Percentiles rank a stretch among this genome's conserved stretches.
Evolutionary conservation across 2,329 filamentous ascomycete species (phyloP).

Genomic region (Leptoxyphium fumago): DNA sequence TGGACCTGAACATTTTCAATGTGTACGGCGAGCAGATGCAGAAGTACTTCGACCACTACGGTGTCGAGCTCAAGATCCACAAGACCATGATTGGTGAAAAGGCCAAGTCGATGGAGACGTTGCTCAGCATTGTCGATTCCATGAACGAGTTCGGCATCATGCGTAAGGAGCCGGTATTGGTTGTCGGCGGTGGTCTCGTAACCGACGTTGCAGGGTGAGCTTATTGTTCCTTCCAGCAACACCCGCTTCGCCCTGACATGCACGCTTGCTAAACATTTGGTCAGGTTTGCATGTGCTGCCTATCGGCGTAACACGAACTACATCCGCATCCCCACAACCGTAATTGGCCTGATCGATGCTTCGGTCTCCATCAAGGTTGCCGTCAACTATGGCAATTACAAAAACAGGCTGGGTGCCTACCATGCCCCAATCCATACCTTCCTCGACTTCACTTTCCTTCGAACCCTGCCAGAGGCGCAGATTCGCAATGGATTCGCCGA

Average conservation of each 20-base stretch:
- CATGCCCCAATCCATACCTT: slow-evolving; percentile 59
- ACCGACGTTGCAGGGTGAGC: slow-evolving; percentile 59
- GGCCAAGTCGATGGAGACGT: slow-evolving; percentile 57
- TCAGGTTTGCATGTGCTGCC: slow-evolving; percentile 52
- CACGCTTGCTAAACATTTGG: slow-evolving; percentile 33
- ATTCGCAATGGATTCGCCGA: slow-evolving; percentile 62
- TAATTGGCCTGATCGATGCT: slow-evolving; percentile 62
- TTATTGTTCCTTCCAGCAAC: slow-evolving; percentile 8
- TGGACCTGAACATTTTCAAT: slow-evolving; percentile 56
- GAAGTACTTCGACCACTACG: slow-evolving; percentile 51
- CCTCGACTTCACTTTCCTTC: slow-evolving; percentile 59
- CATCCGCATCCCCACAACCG: slow-evolving; percentile 59
- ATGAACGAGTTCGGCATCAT: slow-evolving; percentile 53
- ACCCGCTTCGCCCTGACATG: slow-evolving; percentile 31
- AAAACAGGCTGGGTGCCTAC: slow-evolving; percentile 60
- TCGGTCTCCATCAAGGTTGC: slow-evolving; percentile 67
- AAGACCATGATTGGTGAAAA: slow-evolving; percentile 64
- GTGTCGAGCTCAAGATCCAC: slow-evolving; percentile 48
- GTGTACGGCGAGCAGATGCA: slow-evolving; percentile 53
- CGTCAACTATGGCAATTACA: slow-evolving; percentile 63
- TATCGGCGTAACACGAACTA: slow-evolving; percentile 61
- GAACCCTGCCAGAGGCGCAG: slow-evolving; percentile 50
- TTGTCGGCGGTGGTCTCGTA: slow-evolving; percentile 55
- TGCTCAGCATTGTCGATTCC: slow-evolving; percentile 54
- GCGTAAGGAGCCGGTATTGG: slow-evolving; percentile 45